These are phyloP conservation scores for Paramecium bursaria DNA, from an alignment of 73 alveolate species.

Conservation along the genomic window DNA sequence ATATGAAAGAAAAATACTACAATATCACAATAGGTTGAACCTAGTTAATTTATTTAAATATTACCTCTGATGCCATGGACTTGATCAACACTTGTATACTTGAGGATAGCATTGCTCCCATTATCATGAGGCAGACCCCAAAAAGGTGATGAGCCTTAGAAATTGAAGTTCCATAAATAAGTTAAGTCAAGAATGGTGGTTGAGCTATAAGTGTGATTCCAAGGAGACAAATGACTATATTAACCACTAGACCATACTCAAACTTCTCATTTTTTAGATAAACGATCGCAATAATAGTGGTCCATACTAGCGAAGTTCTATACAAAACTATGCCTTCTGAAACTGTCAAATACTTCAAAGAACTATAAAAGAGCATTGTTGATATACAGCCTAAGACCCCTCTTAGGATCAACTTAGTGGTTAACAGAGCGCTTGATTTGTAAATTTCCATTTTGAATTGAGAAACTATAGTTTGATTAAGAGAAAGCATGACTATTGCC, in stretches of 20 bases:
- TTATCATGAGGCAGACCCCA: background rate
- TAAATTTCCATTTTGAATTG: background rate
- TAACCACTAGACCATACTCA: background rate
- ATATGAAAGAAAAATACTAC: conserved; percentile 15
- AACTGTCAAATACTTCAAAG: background rate
- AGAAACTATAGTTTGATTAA: background rate
- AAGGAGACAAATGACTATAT: background rate
- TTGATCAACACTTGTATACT: conserved; percentile 27
- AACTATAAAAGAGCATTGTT: background rate
- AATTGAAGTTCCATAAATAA: background rate
- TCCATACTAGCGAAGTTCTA: conserved; percentile 36
- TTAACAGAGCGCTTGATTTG: background rate
- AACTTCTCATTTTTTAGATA: conserved; percentile 2
- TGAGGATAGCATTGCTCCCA: background rate
- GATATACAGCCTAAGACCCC: conserved; percentile 21
- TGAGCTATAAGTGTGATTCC: conserved; percentile 23
- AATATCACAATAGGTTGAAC: conserved; percentile 13
- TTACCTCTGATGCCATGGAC: background rate
- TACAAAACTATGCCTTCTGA: conserved; percentile 37
- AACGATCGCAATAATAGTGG: background rate
- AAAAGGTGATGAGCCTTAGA: background rate
- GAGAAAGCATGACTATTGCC: background rate
- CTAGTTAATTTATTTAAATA: background rate
- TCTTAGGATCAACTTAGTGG: background rate
- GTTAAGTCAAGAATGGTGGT: conserved; percentile 1